Base-by-base conservation (phyloP, 75 land plant genomes). In the Sequoia sempervirens region DNA sequence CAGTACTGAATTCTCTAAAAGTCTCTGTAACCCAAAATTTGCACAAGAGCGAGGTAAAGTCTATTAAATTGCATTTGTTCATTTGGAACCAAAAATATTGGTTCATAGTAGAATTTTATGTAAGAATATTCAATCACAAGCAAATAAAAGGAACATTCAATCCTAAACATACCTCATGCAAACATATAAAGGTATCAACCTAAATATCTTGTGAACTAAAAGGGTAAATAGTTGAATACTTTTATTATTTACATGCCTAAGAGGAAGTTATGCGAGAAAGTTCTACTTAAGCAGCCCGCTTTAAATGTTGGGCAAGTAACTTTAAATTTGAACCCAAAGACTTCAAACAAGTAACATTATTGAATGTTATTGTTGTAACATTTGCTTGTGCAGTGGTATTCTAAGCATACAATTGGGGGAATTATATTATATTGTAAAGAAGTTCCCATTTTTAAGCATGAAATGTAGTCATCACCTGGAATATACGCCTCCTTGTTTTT, bases 401-500 rank as follows among this genome's bases (percentile, higher is more conserved):
- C 26, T 58, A 20, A 20, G 64, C 64, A 58, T 10, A 23, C 40
- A 34, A 36, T 75, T 14, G 40, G 79, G 26, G 7, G 7, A 4
- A 36, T 73, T 13, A 36, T 73, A 73, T 73, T 73, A 73, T 26
- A 53, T 14, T 53, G 54, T 53, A 53, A 53, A 53, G 64, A 58
- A 20, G 2, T 38, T 40, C 18, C 2, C 0, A 13, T 37, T n/a
- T 45, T 79, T n/a, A 26, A 84, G 5, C 38, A 46, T 81, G 28
- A 46, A 43, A 53, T 80, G 20, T 18, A 36, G 58, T 75, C 61
- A 17, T 8, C 66, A 95, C 98, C 93, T 92, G 94, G 84, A 96
- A 96, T 83, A 96, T 96, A 3, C 96, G 88, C 34, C 94, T 82
- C 70, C 92, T 89, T 54, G 96, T 92, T 78, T 95, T 92, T 41